Conservation (phyloP, 176 grass and related monocot species). For the Paspalum vaginatum region DNA sequence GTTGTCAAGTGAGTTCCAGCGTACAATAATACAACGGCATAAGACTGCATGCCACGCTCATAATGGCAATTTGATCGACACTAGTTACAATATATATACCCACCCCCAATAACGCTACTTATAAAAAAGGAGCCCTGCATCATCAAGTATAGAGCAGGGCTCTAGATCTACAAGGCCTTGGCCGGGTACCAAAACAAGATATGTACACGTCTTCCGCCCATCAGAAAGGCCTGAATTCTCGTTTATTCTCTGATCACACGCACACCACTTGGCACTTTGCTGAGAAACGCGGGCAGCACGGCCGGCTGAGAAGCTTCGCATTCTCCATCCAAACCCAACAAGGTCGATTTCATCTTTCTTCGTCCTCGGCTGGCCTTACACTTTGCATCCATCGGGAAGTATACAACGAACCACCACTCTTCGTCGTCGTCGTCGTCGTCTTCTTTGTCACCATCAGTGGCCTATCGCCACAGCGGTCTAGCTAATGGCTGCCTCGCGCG, state of each 20-base stretch:
- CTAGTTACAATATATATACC: conserved; percentile 40
- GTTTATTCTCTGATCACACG: conserved; percentile 44
- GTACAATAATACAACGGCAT: conserved; percentile 39
- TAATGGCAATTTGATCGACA: neutral
- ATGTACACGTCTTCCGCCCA: conserved; percentile 49
- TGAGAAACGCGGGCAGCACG: neutral
- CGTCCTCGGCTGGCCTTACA: conserved; percentile 22
- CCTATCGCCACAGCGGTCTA: neutral
- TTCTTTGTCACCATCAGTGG: neutral
- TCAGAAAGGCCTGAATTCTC: neutral
- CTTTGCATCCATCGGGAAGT: neutral
- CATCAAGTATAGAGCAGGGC: neutral
- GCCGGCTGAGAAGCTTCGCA: neutral
- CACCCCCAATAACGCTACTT: conserved; percentile 35
- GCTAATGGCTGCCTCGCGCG: conserved; percentile 60
- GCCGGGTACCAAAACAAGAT: conserved; percentile 51
- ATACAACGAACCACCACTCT: conserved; percentile 44
- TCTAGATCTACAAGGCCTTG: conserved; percentile 13
- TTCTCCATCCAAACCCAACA: conserved; percentile 12
- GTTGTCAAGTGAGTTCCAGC: conserved; percentile 3
- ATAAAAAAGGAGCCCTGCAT: conserved; percentile 3
- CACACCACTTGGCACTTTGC: neutral
- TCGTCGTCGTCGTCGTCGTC: conserved; percentile 1
- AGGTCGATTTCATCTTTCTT: conserved; percentile 17
- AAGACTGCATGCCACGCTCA: neutral